phyloP scores from a whole-genome alignment of 352 stramenopile genomes.

The Globisporangium paroecandrum region DNA sequence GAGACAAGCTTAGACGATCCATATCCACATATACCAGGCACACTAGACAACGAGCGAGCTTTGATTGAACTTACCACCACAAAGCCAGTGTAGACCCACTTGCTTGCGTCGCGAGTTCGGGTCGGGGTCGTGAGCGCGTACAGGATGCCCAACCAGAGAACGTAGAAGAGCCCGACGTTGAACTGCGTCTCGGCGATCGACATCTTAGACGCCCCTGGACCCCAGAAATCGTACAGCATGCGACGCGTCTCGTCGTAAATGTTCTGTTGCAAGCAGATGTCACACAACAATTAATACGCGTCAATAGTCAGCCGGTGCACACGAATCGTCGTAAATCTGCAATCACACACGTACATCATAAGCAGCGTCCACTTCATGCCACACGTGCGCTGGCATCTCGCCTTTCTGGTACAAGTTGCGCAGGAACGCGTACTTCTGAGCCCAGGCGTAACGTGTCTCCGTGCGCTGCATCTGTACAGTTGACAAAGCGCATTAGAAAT shows the following conservation, averaged over 20 bases:
- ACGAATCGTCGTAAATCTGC: neutral
- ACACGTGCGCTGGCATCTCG: conserved; percentile 48
- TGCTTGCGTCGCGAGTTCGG: conserved; percentile 36
- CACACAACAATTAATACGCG: neutral
- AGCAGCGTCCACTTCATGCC: conserved; percentile 46
- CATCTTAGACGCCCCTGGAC: conserved; percentile 39
- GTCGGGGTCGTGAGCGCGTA: conserved; percentile 51
- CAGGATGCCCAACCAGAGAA: conserved; percentile 62
- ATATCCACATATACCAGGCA: neutral
- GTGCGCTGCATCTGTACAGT: conserved; percentile 45
- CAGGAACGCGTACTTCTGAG: conserved; percentile 60
- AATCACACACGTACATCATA: conserved; percentile 46
- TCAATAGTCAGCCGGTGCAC: neutral
- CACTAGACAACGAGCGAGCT: neutral
- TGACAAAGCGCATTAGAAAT: neutral
- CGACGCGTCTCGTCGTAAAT: conserved; percentile 60
- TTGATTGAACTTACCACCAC: conserved; percentile 29
- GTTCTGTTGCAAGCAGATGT: conserved; percentile 23
- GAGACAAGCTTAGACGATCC: neutral
- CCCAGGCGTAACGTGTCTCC: conserved; percentile 49
- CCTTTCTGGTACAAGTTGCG: conserved; percentile 44
- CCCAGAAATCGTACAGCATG: conserved; percentile 65
- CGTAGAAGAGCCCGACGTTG: conserved; percentile 66
- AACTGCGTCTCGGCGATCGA: conserved; percentile 43
- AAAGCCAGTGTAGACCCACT: conserved; percentile 40